Evolutionary conservation across 202 grass and related monocot species (phyloP).

Genomic region (Musa balbisiana): DNA sequence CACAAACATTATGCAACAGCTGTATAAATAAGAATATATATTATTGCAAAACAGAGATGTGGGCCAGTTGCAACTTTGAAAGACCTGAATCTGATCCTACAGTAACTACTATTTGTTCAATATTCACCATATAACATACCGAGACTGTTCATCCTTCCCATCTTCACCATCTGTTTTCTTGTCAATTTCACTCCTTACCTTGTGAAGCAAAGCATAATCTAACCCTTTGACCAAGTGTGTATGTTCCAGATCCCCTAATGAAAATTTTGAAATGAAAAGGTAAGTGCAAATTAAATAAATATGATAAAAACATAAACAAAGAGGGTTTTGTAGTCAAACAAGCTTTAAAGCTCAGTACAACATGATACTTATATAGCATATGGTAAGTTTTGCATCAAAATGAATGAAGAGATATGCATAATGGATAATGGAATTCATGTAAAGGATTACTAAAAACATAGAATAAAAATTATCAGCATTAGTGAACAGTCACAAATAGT

Average conservation of each 20-base stretch:
- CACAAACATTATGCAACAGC: too few species aligned
- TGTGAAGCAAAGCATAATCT: conserved; percentile 98
- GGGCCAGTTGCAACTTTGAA: too few species aligned
- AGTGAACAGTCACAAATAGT: too few species aligned
- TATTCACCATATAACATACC: conserved; percentile 36
- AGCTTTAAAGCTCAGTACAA: too few species aligned
- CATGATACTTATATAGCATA: too few species aligned
- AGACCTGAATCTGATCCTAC: neutral
- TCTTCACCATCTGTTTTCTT: conserved; percentile 91
- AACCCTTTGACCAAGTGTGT: conserved; percentile 99
- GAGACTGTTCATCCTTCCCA: conserved; percentile 56
- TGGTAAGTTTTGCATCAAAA: too few species aligned
- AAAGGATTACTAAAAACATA: too few species aligned
- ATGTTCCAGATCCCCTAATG: conserved; percentile 90
- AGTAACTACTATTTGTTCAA: conserved; percentile 5
- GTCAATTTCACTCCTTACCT: conserved; percentile 95
- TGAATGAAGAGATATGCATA: too few species aligned
- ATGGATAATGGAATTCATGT: too few species aligned
- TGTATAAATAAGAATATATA: too few species aligned
- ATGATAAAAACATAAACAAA: neutral
- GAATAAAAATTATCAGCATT: too few species aligned
- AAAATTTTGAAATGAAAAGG: conserved; percentile 20
- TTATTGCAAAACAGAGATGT: too few species aligned
- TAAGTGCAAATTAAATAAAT: neutral
- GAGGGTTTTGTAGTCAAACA: neutral